Evolutionary conservation across 164 flowering plant genomes (phyloP).

Genomic region (Paratinospora sagittata): DNA sequence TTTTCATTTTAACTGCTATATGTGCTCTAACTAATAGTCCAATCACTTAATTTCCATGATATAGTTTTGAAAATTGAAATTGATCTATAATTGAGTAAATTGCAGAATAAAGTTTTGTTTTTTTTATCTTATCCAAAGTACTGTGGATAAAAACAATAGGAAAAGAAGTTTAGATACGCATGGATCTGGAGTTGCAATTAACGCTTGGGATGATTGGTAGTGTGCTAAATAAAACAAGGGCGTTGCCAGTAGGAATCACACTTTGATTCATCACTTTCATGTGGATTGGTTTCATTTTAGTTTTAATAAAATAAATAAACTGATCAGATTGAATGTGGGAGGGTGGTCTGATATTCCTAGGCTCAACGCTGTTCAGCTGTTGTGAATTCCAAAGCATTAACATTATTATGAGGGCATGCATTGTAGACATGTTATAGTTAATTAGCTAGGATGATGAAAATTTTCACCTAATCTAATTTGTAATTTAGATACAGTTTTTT

Average conservation of each 20-base stretch:
- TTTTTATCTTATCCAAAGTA: not conserved
- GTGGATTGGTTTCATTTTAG: not conserved
- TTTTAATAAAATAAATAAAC: not conserved
- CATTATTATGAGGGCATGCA: too few relatives aligned
- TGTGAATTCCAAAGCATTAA: not conserved
- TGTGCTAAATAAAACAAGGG: not conserved
- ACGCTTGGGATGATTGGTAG: not conserved
- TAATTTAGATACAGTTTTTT: too few relatives aligned
- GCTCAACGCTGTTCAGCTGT: not conserved
- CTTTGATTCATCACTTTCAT: too few relatives aligned
- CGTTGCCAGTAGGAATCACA: not conserved
- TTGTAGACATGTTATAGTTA: too few relatives aligned
- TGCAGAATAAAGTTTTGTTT: too few relatives aligned
- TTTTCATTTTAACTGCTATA: too few relatives aligned
- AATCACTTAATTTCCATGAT: too few relatives aligned
- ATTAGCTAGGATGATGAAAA: too few relatives aligned
- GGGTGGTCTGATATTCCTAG: not conserved
- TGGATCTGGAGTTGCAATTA: not conserved
- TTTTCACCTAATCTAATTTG: too few relatives aligned
- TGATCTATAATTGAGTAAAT: not conserved
- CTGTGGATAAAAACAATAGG: not conserved
- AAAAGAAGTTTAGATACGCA: not conserved
- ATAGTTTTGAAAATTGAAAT: too few relatives aligned
- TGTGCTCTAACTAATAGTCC: too few relatives aligned
- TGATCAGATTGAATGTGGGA: not conserved